phyloP scores from a whole-genome alignment of 441 rosid species.

The Dalechampia spathulata region DNA sequence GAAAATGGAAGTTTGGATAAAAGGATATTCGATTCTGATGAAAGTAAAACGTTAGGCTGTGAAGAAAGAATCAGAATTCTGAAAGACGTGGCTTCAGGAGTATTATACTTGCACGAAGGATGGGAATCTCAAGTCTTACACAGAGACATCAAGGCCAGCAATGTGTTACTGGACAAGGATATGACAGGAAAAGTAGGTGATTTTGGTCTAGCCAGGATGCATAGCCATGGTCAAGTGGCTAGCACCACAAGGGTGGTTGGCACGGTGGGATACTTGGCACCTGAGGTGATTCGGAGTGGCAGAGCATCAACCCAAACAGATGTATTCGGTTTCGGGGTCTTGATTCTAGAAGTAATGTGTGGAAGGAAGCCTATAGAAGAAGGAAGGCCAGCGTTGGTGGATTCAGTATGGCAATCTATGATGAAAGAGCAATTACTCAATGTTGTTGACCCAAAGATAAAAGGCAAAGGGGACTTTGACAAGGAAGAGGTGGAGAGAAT shows the following conservation, averaged over 20 bases:
- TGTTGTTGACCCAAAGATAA: constrained; percentile 35
- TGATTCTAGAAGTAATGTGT: constrained; percentile 66
- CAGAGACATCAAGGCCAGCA: constrained; percentile 73
- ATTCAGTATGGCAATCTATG: constrained; percentile 50
- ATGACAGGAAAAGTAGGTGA: constrained; percentile 68
- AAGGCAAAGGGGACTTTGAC: constrained; percentile 17
- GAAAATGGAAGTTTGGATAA: constrained; percentile 70
- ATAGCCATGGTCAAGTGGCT: constrained; percentile 41
- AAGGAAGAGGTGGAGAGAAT: constrained; percentile 44
- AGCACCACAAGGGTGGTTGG: constrained; percentile 67
- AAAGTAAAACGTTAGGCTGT: constrained; percentile 25
- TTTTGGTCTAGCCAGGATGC: constrained; percentile 69
- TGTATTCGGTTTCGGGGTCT: constrained; percentile 55
- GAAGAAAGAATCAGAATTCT: constrained; percentile 47
- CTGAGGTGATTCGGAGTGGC: constrained; percentile 55
- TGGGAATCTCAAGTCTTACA: constrained; percentile 71
- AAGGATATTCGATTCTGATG: constrained; percentile 38
- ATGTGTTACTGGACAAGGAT: constrained; percentile 66
- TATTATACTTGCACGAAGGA: constrained; percentile 69
- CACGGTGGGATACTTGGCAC: constrained; percentile 70
- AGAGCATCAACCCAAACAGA: constrained; percentile 57
- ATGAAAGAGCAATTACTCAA: constrained; percentile 30
- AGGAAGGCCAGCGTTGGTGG: constrained; percentile 48
- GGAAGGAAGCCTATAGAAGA: constrained; percentile 70
- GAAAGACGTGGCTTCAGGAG: constrained; percentile 56